Evolutionary conservation across 2,329 filamentous ascomycete species (phyloP).

Genomic region (Helotiales sp.): DNA sequence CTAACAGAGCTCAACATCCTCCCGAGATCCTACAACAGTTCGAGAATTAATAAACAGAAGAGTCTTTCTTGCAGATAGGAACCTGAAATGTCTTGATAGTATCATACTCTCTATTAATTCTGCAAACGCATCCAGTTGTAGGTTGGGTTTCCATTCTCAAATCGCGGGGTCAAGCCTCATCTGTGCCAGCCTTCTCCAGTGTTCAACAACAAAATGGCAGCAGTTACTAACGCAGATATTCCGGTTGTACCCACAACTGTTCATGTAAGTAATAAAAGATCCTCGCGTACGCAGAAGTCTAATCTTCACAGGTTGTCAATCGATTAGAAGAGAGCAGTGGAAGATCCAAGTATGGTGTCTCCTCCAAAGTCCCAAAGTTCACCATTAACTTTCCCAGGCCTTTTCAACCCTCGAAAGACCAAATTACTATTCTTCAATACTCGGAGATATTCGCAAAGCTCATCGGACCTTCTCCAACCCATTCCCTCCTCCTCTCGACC

Average conservation of each 20-base stretch:
- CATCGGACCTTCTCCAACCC: constrained; percentile 43
- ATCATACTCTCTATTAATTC: no score
- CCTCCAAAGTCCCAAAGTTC: neutral
- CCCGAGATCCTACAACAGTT: no score
- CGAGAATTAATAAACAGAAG: no score
- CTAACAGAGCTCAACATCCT: no score
- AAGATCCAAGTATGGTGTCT: constrained; percentile 29
- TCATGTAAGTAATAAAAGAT: constrained; percentile 21
- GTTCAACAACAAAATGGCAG: constrained; percentile 28
- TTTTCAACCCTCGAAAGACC: constrained; percentile 27
- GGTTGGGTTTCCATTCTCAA: neutral
- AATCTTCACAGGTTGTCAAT: constrained; percentile 31
- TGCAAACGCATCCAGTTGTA: no score
- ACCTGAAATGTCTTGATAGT: no score
- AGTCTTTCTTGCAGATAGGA: no score
- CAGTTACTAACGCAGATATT: constrained; percentile 33
- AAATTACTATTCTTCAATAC: constrained; percentile 47
- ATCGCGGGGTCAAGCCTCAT: neutral
- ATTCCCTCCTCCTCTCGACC: constrained; percentile 51
- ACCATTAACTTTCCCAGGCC: constrained; percentile 28
- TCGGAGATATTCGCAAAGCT: constrained; percentile 45
- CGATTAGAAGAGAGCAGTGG: constrained; percentile 36
- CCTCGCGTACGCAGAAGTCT: neutral
- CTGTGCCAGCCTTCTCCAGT: neutral
- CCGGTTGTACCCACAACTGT: constrained; percentile 24